Percentiles rank a stretch among this genome's conserved stretches.
Conservation (phyloP, 257 asterid genomes). For the Plantago major region DNA sequence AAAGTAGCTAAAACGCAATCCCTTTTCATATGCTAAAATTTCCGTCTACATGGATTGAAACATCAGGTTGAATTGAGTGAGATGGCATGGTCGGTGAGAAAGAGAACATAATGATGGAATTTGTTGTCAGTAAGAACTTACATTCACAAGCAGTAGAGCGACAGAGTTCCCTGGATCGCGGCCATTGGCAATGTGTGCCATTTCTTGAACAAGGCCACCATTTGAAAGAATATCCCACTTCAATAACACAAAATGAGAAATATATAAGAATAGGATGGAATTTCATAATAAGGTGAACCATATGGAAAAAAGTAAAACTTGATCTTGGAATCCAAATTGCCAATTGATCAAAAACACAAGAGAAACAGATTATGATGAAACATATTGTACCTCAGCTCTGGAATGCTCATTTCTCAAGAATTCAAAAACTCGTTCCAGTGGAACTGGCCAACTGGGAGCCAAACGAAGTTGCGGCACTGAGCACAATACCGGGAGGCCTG, state of each 20-base stretch:
- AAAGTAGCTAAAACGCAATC: not conserved
- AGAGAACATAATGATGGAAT: not conserved
- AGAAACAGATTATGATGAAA: not conserved
- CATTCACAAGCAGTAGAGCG: conserved; percentile 77
- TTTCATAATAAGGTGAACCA: too few relatives aligned
- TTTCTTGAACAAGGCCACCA: conserved; percentile 93
- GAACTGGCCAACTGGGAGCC: conserved; percentile 77
- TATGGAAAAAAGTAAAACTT: too few relatives aligned
- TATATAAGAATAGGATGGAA: not conserved
- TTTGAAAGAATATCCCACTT: conserved; percentile 98
- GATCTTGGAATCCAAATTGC: not conserved
- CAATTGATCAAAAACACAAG: not conserved
- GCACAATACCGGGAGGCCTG: conserved; percentile 78
- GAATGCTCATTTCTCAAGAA: conserved; percentile 60
- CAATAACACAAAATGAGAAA: conserved; percentile 3
- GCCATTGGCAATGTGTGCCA: conserved; percentile 92
- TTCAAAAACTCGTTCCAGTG: conserved; percentile 57
- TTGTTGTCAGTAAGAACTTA: conserved; percentile 23
- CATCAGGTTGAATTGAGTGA: not conserved
- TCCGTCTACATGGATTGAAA: conserved; percentile 14
- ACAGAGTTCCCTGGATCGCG: conserved; percentile 86
- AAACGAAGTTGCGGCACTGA: conserved; percentile 81
- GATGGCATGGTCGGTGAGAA: not conserved
- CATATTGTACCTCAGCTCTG: conserved; percentile 50
- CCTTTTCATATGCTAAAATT: conserved; percentile 8